Base-by-base conservation (phyloP, 768 basidiomycete genomes). In the Russula brevipes region DNA sequence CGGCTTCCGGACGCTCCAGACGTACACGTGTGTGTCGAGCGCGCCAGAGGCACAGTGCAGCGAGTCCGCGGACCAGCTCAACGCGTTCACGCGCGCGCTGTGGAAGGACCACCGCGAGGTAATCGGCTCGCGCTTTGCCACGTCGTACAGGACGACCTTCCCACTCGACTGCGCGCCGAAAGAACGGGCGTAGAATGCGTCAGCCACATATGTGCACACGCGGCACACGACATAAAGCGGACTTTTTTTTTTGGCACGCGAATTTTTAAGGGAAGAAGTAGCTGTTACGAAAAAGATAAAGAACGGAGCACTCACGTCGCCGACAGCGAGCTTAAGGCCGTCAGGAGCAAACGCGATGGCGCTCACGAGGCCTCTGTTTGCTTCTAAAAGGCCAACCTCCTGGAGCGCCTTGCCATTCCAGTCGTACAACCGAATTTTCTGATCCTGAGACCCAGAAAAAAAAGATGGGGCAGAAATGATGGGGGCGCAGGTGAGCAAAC, bases 11-110 rank as follows among this genome's bases (percentile, higher is more conserved):
- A 92, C 84, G 66, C 87, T 86, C 85, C 91, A 98, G 31, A 98
- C 76, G 70, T 94, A 97, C 5, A 96, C 84, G 67, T 93, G 84
- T 36, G 94, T 95, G 72, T 98, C 96, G n/a, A 96, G 80, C 19
- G 93, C 91, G 11, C 88, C 94, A 4, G 93, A 94, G 11, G 86
- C 94, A 65, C 89, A 82, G 70, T 94, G 85, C 64, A 80, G 79
- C 7, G 86, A 85, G 70, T 90, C 86, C 6, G 82, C 68, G 7
- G 89, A 85, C 85, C 89, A 94, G 1, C 83, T 77, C 17, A 98
- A 79, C 10, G 90, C 84, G 68, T 87, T 82, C 64, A 98, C 82
- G 35, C 91, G 86, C 0, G 85, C 91, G 9, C 86, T 80, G 76
- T 98, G 96, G 78, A 87, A 85, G 8, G 89, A 82, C 96, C 96